Percentiles rank a stretch among this genome's conserved stretches.
Evolutionary conservation across 225 moss, liverwort and hornwort species (phyloP).

Genomic region (Sphagnum contortum): DNA sequence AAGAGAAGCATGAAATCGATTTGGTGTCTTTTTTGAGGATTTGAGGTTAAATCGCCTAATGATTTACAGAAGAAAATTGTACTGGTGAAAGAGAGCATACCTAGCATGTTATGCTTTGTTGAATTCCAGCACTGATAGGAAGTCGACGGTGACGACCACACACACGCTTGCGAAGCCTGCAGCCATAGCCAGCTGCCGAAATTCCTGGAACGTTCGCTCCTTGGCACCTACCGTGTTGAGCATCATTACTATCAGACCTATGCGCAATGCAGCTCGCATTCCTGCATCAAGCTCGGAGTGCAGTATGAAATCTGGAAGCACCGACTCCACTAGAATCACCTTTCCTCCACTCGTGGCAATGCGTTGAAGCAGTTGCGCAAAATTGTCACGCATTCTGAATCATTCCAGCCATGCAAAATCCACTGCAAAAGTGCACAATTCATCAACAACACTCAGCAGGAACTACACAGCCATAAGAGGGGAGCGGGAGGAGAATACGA

Average conservation of each 20-base stretch:
- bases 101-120: constrained; percentile 4
- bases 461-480: no score
- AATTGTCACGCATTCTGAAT: constrained; percentile 11
- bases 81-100: no score
- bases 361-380: constrained; percentile 20
- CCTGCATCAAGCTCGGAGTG: background rate
- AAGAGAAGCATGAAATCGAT: no score
- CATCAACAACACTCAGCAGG: no score
- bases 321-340: constrained; percentile 12
- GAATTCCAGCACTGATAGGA: constrained; percentile 9
- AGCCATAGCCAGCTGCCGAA: constrained; percentile 3
- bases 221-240: constrained; percentile 10
- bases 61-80: no score
- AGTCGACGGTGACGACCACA: constrained; percentile 14
- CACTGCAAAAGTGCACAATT: constrained; percentile 9
- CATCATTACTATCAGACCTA: constrained; percentile 19
- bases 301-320: background rate
- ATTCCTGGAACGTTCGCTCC: constrained; percentile 8
- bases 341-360: constrained; percentile 15
- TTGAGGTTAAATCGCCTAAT: no score
- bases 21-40: no score
- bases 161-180: constrained; percentile 14
- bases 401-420: constrained; percentile 31
- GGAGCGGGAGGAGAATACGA: no score
- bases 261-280: background rate